Evolutionary conservation across 345 rosid genomes (phyloP).

Genomic region (Gynandropsis gynandra): DNA sequence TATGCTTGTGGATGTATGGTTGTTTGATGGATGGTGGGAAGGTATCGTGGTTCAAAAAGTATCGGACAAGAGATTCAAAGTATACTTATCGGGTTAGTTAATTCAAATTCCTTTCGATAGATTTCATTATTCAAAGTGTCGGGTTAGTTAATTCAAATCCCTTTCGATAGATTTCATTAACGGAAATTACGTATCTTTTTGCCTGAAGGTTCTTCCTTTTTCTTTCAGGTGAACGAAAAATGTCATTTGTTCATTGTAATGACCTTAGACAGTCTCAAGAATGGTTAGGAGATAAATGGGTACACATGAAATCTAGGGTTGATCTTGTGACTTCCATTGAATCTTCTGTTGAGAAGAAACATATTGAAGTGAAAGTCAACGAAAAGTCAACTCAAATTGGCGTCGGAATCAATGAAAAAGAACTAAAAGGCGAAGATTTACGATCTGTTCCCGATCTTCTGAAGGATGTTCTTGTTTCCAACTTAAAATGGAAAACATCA

Average conservation of each 20-base stretch:
- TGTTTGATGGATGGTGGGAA: conserved; percentile 89
- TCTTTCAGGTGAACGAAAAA: conserved; percentile 55
- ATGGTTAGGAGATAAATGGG: conserved; percentile 66
- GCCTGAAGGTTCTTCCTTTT: background rate
- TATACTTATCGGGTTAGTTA: conserved; percentile 67
- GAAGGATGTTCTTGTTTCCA: conserved; percentile 39
- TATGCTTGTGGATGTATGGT: conserved; percentile 68
- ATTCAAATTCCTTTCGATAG: background rate
- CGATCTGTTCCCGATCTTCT: conserved; percentile 43
- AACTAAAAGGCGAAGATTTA: conserved; percentile 13
- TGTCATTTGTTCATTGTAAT: conserved; percentile 32
- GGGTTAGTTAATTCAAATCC: too few species aligned
- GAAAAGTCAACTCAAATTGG: conserved; percentile 23
- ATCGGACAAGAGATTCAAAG: conserved; percentile 42
- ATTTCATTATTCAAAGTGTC: too few species aligned
- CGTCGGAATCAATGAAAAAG: conserved; percentile 11
- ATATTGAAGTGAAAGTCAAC: conserved; percentile 21
- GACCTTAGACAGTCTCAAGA: conserved; percentile 59
- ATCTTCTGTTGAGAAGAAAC: conserved; percentile 25
- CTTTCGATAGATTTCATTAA: too few species aligned
- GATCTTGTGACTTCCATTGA: conserved; percentile 34
- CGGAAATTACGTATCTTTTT: too few species aligned
- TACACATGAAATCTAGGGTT: conserved; percentile 29
- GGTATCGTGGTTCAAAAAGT: conserved; percentile 55
- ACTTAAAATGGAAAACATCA: conserved; percentile 54